Conservation (phyloP, 257 asterid species). For the Rauvolfia tetraphylla region DNA sequence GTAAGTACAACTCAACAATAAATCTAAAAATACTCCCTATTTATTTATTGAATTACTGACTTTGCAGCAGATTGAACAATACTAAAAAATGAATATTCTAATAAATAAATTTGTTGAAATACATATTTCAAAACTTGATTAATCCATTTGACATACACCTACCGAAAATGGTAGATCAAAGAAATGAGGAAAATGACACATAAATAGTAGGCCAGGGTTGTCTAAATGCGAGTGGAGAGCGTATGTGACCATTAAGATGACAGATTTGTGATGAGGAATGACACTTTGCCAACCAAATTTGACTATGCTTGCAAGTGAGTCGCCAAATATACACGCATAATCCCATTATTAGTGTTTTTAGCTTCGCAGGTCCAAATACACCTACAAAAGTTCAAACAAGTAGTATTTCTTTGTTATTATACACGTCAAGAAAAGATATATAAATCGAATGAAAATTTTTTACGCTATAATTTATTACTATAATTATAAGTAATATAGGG, state of each 20-base stretch:
- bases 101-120: too few species aligned
- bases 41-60: too few species aligned
- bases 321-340: not conserved
- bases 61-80: too few species aligned
- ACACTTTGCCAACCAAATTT: not conserved
- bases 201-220: not conserved
- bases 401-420: too few species aligned
- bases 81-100: too few species aligned
- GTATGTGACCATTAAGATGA: not conserved
- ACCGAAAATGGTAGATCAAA: not conserved
- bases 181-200: not conserved
- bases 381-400: too few species aligned
- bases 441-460: too few species aligned
- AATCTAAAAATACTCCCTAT: too few species aligned
- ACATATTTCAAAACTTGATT: not conserved
- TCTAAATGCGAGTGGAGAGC: conserved; percentile 1
- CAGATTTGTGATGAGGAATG: not conserved
- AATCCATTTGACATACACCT: not conserved
- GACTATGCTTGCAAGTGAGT: not conserved
- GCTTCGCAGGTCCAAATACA: too few species aligned
- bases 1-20: not conserved
- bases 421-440: too few species aligned
- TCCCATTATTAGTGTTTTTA: not conserved
- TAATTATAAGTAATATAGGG: too few species aligned
- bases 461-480: too few species aligned